A percentile compares a stretch with the other conserved stretches of the same genome.
Evolutionary conservation across 208 protist species (phyloP).

Genomic region (Leishmania major): DNA sequence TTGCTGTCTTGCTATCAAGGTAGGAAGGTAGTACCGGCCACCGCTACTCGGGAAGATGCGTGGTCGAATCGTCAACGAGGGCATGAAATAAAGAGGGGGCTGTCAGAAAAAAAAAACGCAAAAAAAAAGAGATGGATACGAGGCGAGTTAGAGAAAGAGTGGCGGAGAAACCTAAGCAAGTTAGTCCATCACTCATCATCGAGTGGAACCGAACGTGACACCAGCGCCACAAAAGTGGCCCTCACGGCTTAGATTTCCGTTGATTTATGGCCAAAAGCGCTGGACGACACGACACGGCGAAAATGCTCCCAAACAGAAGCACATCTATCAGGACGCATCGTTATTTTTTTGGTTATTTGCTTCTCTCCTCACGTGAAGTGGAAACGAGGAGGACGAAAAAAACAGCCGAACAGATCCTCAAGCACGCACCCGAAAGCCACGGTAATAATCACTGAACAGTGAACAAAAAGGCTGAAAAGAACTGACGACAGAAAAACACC

Average conservation of each 20-base stretch:
- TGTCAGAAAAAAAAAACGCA: neutral
- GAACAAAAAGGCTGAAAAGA: slow-evolving; percentile 7
- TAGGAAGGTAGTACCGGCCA: neutral
- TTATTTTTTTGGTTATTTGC: neutral
- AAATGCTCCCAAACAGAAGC: neutral
- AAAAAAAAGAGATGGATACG: slow-evolving; percentile 12
- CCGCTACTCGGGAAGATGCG: neutral
- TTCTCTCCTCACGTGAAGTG: neutral
- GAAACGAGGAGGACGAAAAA: slow-evolving; percentile 4
- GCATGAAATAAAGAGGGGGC: neutral
- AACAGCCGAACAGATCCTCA: slow-evolving; percentile 6
- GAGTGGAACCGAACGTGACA: neutral
- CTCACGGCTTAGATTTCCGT: neutral
- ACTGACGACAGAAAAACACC: neutral
- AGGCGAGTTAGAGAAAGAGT: slow-evolving; percentile 11
- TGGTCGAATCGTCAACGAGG: neutral
- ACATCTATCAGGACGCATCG: neutral
- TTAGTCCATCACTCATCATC: neutral
- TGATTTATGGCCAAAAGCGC: neutral
- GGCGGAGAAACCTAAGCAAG: neutral
- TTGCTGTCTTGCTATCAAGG: neutral
- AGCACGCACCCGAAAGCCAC: slow-evolving; percentile 1
- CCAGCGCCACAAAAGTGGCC: slow-evolving; percentile 1
- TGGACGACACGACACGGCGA: neutral
- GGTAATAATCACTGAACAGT: neutral